Evolutionary conservation across 2,329 filamentous ascomycete species (phyloP), one percentile per base, ranked within the genome.

Genomic region (Stemphylium lycopersici): DNA sequence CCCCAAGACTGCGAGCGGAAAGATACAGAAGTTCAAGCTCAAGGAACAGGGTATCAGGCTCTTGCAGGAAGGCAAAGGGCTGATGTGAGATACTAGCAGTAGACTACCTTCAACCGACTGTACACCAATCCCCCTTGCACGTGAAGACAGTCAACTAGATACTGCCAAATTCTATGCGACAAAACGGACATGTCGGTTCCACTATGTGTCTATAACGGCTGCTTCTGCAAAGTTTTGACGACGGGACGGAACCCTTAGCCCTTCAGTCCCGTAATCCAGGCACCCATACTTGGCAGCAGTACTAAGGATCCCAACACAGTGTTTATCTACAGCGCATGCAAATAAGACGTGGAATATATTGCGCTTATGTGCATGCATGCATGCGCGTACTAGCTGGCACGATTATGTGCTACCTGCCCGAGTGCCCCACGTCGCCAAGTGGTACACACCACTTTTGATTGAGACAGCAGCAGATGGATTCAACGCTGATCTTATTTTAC

Each of bases 11-110:
- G 90, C 92, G 5, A 96, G 91, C 73, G 93, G 93, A 20, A 99
- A 99, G 84, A 93, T 98, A 51, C 91, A 96, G 78, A 97, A 98
- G 79, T 97, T 90, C 73, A 93, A 89, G 78, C 74, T 98, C 67
- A 84, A 85, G 68, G 89, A 92, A 13, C 78, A 83, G 67, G 93
- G 85, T 0, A 63, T 70, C 7, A 50, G 44, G 20, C 24, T 69
- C 26, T 4, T 70, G 2, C 51, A 64, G 24, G 65, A 69, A 29
- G 68, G 68, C 0, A 63, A 66, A 41, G 67, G 67, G 1, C 22
- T 45, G n/a, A 41, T 24, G 15, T 32, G 10, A 37, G 29, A 10
- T 29, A 29, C 11, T 11, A 29, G 10, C 26, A 29, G 10, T 8
- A 29, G 11, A 29, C 26, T 29, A 3, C 26, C 6, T 11, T 29